A percentile compares a stretch with the other conserved stretches of the same genome.
Evolutionary conservation across 495 filamentous ascomycete genomes (phyloP).

Genomic region (Hypoxylon subgilvum): DNA sequence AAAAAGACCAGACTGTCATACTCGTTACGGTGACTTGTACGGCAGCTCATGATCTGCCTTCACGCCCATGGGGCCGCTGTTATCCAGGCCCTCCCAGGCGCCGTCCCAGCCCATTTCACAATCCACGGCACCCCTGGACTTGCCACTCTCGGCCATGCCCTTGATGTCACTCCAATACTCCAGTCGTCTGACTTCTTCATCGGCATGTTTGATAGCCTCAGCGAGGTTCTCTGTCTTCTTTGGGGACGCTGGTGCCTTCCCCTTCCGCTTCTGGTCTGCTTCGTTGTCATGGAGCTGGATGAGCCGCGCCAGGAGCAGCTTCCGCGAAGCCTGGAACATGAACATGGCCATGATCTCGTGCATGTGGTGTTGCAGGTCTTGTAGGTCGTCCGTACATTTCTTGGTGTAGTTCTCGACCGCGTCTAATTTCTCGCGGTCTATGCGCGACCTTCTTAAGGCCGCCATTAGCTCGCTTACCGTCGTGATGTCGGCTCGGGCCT

Average conservation of each 20-base stretch:
- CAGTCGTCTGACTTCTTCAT: conserved; percentile 68
- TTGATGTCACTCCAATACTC: conserved; percentile 81
- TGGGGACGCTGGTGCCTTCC: conserved; percentile 32
- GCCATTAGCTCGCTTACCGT: conserved; percentile 43
- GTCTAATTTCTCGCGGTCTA: conserved; percentile 90
- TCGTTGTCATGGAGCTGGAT: conserved; percentile 64
- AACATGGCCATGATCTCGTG: conserved; percentile 84
- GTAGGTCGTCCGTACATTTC: conserved; percentile 79
- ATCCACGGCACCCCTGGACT: conserved; percentile 54
- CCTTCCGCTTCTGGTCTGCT: conserved; percentile 42
- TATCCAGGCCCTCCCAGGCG: conserved; percentile 52
- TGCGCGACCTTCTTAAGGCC: conserved; percentile 67
- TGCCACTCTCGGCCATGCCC: conserved; percentile 61
- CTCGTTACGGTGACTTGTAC: background rate
- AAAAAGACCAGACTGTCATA: too few species aligned
- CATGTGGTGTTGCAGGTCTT: conserved; percentile 77
- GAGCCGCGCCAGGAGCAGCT: conserved; percentile 74
- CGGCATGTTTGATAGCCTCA: conserved; percentile 65
- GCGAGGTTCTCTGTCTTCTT: conserved; percentile 59
- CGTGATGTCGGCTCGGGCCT: conserved; percentile 32
- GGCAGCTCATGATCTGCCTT: conserved; percentile 19
- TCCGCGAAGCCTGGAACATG: conserved; percentile 86
- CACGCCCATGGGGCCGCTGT: conserved; percentile 44
- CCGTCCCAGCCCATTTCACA: conserved; percentile 52
- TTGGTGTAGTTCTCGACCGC: conserved; percentile 78